Conservation (phyloP, 2,329 filamentous ascomycete genomes). For the Tolypocladium album region DNA sequence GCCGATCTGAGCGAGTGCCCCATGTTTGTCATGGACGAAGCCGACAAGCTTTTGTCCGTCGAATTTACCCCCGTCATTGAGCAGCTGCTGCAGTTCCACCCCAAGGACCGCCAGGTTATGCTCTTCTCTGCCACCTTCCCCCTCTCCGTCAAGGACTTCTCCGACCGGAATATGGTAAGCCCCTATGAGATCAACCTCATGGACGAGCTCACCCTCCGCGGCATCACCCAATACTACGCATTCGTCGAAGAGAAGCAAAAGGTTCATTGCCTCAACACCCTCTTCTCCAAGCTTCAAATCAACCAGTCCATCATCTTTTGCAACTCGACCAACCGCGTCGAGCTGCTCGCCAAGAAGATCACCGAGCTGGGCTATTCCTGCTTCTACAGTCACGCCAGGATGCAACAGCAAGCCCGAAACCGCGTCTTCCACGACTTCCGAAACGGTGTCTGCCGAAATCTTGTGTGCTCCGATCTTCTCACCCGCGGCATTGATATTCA, state of each 20-base stretch:
- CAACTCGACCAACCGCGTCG: conserved; percentile 97
- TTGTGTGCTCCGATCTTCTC: conserved; percentile 93
- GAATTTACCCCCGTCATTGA: conserved; percentile 98
- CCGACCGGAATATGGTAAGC: conserved; percentile 91
- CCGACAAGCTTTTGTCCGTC: conserved; percentile 90
- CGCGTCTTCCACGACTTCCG: conserved; percentile 99
- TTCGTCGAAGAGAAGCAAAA: conserved; percentile 99
- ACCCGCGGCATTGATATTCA: conserved; percentile 99
- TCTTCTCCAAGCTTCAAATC: conserved; percentile 98
- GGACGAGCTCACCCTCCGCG: conserved; percentile 95
- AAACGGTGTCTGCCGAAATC: conserved; percentile 93
- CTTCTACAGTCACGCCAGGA: conserved; percentile 98
- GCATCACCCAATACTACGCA: conserved; percentile 98
- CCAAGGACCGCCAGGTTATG: conserved; percentile 97
- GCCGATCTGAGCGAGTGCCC: conserved; percentile 92
- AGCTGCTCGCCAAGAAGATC: conserved; percentile 97
- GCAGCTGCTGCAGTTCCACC: conserved; percentile 88
- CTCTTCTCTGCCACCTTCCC: conserved; percentile 98
- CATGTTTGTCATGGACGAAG: conserved; percentile 99
- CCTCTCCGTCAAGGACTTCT: conserved; percentile 93
- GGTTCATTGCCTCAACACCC: conserved; percentile 95
- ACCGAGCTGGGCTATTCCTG: conserved; percentile 98
- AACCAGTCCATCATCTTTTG: conserved; percentile 99
- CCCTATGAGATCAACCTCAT: conserved; percentile 99
- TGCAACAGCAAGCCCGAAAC: conserved; percentile 94